Conservation (phyloP, 495 filamentous ascomycete genomes). For the Penicillium manginii region DNA sequence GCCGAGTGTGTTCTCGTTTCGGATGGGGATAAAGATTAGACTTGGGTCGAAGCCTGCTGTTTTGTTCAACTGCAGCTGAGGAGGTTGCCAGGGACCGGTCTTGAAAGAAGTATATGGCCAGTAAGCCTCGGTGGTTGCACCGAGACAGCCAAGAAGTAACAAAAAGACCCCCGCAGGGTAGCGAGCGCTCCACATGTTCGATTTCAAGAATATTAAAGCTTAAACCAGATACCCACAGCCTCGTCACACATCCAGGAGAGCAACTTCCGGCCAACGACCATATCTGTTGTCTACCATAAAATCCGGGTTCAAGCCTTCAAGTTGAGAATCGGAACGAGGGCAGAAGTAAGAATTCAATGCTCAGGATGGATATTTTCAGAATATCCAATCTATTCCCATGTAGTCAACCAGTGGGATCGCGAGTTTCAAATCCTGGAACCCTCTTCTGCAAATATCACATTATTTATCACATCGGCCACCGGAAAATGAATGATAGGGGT, state of each 20-base stretch:
- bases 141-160: background rate
- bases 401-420: too few species aligned
- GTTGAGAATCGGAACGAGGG: too few species aligned
- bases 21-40: constrained; percentile 23
- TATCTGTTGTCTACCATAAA: too few species aligned
- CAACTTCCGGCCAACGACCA: too few species aligned
- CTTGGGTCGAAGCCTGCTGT: constrained; percentile 14
- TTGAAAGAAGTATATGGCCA: constrained; percentile 18
- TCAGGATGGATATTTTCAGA: too few species aligned
- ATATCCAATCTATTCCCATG: too few species aligned
- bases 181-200: constrained; percentile 7
- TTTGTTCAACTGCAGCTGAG: constrained; percentile 19
- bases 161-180: background rate
- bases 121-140: background rate
- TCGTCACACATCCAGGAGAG: too few species aligned
- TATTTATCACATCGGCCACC: background rate
- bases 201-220: background rate
- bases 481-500: constrained; percentile 1
- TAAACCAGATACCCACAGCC: too few species aligned
- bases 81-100: constrained; percentile 22
- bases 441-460: background rate
- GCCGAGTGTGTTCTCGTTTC: constrained; percentile 15
- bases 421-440: too few species aligned
- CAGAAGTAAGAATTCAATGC: too few species aligned
- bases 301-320: too few species aligned